Conservation (phyloP, 75 land plant species). For the Adiantum capillusveneris region DNA sequence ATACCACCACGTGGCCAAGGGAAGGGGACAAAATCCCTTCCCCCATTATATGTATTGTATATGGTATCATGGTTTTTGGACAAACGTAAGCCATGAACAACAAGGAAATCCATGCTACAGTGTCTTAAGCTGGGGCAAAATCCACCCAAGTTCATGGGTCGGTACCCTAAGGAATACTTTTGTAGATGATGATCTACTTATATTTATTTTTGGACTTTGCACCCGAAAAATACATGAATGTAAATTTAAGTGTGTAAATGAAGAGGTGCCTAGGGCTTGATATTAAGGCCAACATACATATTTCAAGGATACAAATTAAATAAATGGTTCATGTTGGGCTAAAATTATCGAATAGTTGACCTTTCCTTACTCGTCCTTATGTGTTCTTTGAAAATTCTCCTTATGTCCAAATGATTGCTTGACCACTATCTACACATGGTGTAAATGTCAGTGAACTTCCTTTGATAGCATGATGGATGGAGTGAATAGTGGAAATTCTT, state of each 20-base stretch:
- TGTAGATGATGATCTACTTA: conserved; percentile 9
- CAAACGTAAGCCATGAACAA: no score
- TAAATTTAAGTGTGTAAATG: conserved; percentile 57
- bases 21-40: no score
- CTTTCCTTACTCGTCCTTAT: conserved; percentile 64
- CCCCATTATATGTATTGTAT: no score
- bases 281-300: conserved; percentile 61
- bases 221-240: conserved; percentile 83
- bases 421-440: conserved; percentile 69
- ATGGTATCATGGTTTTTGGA: no score
- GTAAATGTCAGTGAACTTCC: conserved; percentile 93
- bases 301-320: conserved; percentile 74
- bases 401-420: conserved; percentile 71
- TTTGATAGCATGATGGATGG: conserved; percentile 91
- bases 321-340: conserved; percentile 88
- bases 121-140: no score
- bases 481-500: conserved; percentile 61
- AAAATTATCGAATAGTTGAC: conserved; percentile 64
- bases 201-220: conserved; percentile 69
- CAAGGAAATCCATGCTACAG: no score
- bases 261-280: conserved; percentile 82
- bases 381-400: conserved; percentile 80
- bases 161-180: no score
- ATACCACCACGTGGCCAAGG: no score
- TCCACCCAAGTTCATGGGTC: no score